These are phyloP conservation scores for Yamadazyma blattariae DNA, from an alignment of 1,139 yeast species.

Conservation along the genomic window DNA sequence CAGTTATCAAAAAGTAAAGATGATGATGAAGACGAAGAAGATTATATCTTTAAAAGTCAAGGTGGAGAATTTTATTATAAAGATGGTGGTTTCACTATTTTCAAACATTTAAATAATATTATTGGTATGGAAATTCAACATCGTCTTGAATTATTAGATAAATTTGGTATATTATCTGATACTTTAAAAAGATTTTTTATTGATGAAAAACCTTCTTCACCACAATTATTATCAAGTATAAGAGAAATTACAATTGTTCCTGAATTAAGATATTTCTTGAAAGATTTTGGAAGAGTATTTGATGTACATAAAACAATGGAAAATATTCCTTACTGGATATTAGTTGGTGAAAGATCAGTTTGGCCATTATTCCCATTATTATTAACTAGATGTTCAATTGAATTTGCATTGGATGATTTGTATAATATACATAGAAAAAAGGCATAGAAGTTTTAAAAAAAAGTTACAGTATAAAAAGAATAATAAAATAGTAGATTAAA, in stretches of 20 bases:
- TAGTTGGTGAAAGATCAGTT: conserved; percentile 87
- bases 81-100: conserved; percentile 30
- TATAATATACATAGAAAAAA: conserved; percentile 50
- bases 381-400: conserved; percentile 88
- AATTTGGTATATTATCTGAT: conserved; percentile 71
- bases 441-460: conserved; percentile 4
- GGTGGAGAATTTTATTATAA: conserved; percentile 24
- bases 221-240: conserved; percentile 48
- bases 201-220: conserved; percentile 82
- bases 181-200: conserved; percentile 73
- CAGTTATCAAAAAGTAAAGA: background rate
- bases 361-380: conserved; percentile 90
- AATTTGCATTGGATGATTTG: conserved; percentile 80
- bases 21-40: conserved; percentile 19
- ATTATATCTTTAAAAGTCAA: conserved; percentile 24
- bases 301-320: conserved; percentile 69
- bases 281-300: conserved; percentile 68
- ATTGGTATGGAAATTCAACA: conserved; percentile 72
- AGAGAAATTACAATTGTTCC: conserved; percentile 90
- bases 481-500: too few species aligned
- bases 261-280: conserved; percentile 63
- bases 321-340: conserved; percentile 85
- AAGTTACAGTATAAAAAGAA: background rate
- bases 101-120: conserved; percentile 35
- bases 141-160: conserved; percentile 75